Conservation (phyloP, 2,329 filamentous ascomycete species). For the Pseudogymnoascus sp. region DNA sequence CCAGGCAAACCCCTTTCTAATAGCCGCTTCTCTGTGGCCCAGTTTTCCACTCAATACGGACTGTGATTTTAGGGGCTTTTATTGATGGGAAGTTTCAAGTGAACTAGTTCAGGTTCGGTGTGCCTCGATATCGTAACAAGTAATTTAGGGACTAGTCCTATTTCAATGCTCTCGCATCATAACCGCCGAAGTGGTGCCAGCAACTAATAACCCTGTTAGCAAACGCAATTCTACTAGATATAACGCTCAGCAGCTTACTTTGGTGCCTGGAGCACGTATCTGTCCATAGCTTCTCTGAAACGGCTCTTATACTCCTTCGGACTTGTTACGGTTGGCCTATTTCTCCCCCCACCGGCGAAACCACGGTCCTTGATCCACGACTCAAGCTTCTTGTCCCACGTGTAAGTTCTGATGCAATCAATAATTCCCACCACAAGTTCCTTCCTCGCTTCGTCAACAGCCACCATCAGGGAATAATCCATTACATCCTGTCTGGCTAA, state of each 20-base stretch:
- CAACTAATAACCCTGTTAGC: slow-evolving; percentile 39
- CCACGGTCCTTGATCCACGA: slow-evolving; percentile 98
- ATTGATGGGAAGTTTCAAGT: neutral
- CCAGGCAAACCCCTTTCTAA: neutral
- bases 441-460: slow-evolving; percentile 80
- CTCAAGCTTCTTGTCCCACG: slow-evolving; percentile 99
- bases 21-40: neutral
- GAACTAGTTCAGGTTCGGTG: neutral
- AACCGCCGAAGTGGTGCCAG: slow-evolving; percentile 56
- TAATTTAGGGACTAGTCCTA: neutral
- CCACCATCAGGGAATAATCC: slow-evolving; percentile 98
- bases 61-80: neutral
- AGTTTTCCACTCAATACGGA: neutral
- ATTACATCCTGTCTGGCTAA: slow-evolving; percentile 92
- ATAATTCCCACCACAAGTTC: slow-evolving; percentile 97
- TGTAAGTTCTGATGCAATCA: slow-evolving; percentile 96
- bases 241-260: slow-evolving; percentile 9
- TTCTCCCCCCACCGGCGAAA: slow-evolving; percentile 65
- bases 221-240: neutral
- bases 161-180: neutral
- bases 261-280: slow-evolving; percentile 46
- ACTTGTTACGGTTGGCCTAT: slow-evolving; percentile 89
- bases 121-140: neutral
- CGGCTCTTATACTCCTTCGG: slow-evolving; percentile 93
- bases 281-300: slow-evolving; percentile 93